Base-by-base conservation (phyloP, 306 rosid genomes). In the Sphenostylis stenocarpa region DNA sequence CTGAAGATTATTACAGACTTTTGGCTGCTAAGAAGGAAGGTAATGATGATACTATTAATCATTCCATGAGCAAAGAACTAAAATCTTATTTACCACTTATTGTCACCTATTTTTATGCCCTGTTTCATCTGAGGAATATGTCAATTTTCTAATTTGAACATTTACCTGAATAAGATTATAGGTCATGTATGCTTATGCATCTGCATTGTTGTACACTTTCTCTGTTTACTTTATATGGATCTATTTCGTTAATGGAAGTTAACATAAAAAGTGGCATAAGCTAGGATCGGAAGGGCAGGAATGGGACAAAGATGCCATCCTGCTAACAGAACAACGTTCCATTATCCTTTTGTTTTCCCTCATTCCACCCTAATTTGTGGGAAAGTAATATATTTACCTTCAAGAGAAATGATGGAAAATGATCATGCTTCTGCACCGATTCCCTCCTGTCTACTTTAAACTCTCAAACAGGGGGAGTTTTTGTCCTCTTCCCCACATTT, bases 1-100 rank as follows among this genome's bases (percentile, higher is more conserved):
- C 96, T 0, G 97, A 87, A 78, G 98, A 93, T 82, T 93, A 93
- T 81, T 79, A 75, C 70, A 88, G 90, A 57, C 51, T 90, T 17
- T 68, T 81, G 69, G 85, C 90, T 16, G 36, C 88, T 36, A 89
- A 86, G 77, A 93, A 87, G 81, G 90, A 88, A 72, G 98, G 98
- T 91, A 87, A 85, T 64, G 55, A 29, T 41, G 36, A 63, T 71
- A 12, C 24, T 52, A 17, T 20, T 52, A 17, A 71, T 68, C 28
- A 34, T 70, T 3, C 21, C 38, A 4, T n/a, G 36, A 72, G 10
- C 1, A 15, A 26, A 61, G 65, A 52, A 16, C 52, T 11, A 62
- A 6, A 9, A 19, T 61, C 70, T 31, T 76, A 20, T 43, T 45
- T 19, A 26, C 20, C 17, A 41, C 39, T 26, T 3, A 47, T n/a